Base-by-base conservation (phyloP, 2,329 filamentous ascomycete species). In the Chaetomiaceae sp. region DNA sequence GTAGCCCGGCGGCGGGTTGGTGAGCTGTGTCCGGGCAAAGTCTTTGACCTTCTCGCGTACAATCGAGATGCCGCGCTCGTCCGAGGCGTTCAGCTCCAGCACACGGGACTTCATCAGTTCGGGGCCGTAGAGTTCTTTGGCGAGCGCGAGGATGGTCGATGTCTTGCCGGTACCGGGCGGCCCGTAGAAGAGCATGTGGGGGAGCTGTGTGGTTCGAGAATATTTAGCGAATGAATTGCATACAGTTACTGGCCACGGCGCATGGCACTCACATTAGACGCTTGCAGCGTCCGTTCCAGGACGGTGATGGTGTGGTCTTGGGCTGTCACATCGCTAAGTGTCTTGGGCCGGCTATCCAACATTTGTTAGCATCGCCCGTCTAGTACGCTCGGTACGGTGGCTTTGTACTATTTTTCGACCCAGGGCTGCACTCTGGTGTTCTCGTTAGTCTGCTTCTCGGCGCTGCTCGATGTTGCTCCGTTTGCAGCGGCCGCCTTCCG, bases 121-220 rank as follows among this genome's bases (percentile, higher is more conserved):
- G 37, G 94, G 94, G 1, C 94, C 95, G 73, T 95, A 99, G 56
- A 99, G 87, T 67, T 97, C 91, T 73, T 96, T 96, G 51, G 94
- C 91, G 27, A 99, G 85, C 2, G 95, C 95, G 59, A 99, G 87
- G 63, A 99, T 90, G 0, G 95, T 99, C 2, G 90, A 96, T 1
- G 94, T 99, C 75, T 99, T 99, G 62, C 94, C 94, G 0, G 94
- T 99, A 37, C 94, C 94, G 0, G 94, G 95, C 0, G 95, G 94
- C 4, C 94, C 94, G 68, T 99, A 99, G 78, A 97, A 97, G 65
- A 99, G 88, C 90, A 99, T 96, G 72, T 99, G 95, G 3, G 94
- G 94, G 34, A 99, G 86, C 83, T 89, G 32, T 3, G 18, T 7
- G 18, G 11, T 29, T 43, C 18, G 20, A 44, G 18, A 23, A 27